These are phyloP conservation scores for Russula earlei DNA, from an alignment of 768 basidiomycete genomes.

Conservation along the genomic window DNA sequence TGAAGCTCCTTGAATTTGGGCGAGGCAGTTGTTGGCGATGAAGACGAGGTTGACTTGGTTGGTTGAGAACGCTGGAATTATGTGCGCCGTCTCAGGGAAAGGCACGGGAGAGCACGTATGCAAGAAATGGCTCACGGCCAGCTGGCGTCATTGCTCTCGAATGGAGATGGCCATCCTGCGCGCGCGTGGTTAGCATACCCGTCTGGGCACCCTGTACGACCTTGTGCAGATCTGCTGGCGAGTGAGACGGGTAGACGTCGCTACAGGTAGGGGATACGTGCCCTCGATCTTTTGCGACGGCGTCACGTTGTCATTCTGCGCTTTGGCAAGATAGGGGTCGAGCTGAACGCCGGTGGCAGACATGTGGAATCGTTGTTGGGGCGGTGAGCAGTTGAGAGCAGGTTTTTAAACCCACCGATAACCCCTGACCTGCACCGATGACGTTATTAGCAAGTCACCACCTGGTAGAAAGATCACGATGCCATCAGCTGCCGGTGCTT, in stretches of 20 bases:
- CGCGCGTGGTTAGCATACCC: constrained; percentile 73
- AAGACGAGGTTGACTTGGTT: constrained; percentile 52
- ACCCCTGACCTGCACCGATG: no score
- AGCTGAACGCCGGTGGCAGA: constrained; percentile 30
- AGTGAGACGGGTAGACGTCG: background rate
- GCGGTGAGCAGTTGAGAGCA: no score
- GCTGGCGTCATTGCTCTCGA: constrained; percentile 73
- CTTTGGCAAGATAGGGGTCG: constrained; percentile 65
- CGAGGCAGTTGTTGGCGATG: constrained; percentile 63
- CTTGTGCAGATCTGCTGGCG: constrained; percentile 43
- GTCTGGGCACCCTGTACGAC: constrained; percentile 55
- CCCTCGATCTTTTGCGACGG: constrained; percentile 61
- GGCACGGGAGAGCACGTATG: no score
- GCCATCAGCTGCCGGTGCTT: no score
- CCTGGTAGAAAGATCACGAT: no score
- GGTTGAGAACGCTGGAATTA: constrained; percentile 35
- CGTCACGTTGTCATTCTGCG: constrained; percentile 47
- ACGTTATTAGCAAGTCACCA: no score
- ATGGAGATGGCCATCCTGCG: constrained; percentile 58
- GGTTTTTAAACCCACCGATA: no score
- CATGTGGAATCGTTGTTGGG: background rate
- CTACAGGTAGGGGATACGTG: constrained; percentile 20
- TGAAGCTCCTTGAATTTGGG: constrained; percentile 71
- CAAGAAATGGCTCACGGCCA: constrained; percentile 39
- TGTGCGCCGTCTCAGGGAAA: background rate